Base-by-base conservation (phyloP, 106 monocot species). In the Allium sativum region DNA sequence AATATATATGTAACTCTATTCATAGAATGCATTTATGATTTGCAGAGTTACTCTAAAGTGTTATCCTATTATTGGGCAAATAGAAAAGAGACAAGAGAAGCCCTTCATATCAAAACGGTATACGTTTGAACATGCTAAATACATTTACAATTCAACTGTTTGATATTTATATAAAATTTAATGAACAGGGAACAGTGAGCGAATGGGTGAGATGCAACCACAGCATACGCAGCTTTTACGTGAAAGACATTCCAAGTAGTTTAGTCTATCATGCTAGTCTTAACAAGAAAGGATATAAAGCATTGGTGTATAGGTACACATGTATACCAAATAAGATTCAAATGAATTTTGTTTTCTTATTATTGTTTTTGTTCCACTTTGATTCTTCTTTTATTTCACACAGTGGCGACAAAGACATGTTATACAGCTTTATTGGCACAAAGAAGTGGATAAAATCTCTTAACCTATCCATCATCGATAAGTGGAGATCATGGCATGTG, bases 331-430 rank as follows among this genome's bases (percentile, higher is more conserved):
- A 15, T 50, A 15, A 15, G 11, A 12, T 50, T 50, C 48, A 3
- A 11, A 15, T 50, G 48, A 15, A 12, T 50, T 50, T 11, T 50
- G 11, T 50, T 50, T 1, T 11, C 11, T 11, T 12, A 50, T 50
- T 50, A 15, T 15, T 3, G 8, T 50, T 0, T 15, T 11, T 50
- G 48, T 50, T 50, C 11, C 11, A 50, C 48, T 50, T 11, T 2
- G 6, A 15, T 11, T 12, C 48, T 11, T 50, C 15, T 55, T 13
- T 55, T 58, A 48, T 15, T 31, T 31, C 31, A 31, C 31, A 31
- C 53, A 79, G 79, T 12, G 83, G 79, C 0, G 79, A 84, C 52
- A 75, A 79, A 72, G 83, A 79, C 53, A 40, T 74, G 15, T 0
- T 31, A 1, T 19, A 68, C 18, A 70, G 78, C 6, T 75, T 65